A percentile compares a stretch with the other conserved stretches of the same genome.
These are phyloP conservation scores for Albatrellus ellisii DNA, from an alignment of 768 basidiomycete species.

Conservation along the genomic window DNA sequence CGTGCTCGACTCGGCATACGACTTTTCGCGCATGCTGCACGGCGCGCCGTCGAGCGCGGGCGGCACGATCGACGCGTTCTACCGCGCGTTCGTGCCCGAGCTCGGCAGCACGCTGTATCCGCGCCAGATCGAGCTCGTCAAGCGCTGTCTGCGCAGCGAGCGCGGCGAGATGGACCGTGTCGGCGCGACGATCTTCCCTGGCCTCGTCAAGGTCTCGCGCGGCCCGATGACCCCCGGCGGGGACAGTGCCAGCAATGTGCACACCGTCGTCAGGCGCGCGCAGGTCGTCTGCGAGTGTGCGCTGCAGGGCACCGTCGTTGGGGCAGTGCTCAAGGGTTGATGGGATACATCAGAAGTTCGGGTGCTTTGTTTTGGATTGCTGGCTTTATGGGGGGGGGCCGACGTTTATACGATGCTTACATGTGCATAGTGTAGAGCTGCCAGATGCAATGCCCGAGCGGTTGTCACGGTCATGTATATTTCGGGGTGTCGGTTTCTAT, in stretches of 20 bases:
- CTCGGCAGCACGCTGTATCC: conserved; percentile 63
- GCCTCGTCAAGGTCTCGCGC: conserved; percentile 67
- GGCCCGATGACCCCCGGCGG: conserved; percentile 24
- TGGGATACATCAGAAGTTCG: no score
- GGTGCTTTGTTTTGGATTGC: no score
- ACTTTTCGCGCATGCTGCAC: conserved; percentile 82
- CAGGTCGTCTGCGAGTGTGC: conserved; percentile 86
- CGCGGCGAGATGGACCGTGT: conserved; percentile 60
- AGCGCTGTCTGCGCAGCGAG: conserved; percentile 69
- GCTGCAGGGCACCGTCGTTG: no score
- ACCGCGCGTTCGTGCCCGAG: conserved; percentile 80
- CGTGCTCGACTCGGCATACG: conserved; percentile 61
- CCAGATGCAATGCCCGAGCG: no score
- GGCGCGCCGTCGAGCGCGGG: conserved; percentile 40
- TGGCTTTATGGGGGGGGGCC: no score
- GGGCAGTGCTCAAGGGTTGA: no score
- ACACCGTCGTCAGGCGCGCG: conserved; percentile 70
- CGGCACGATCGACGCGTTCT: conserved; percentile 55
- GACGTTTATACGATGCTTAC: no score
- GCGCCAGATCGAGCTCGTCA: conserved; percentile 72
- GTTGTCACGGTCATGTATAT: no score
- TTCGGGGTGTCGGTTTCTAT: background rate
- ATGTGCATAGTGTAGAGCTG: no score
- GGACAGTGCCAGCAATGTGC: conserved; percentile 32
- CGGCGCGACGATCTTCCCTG: conserved; percentile 79